phyloP scores from a whole-genome alignment of 331 rosid species.

The Pyracantha coccinea region DNA sequence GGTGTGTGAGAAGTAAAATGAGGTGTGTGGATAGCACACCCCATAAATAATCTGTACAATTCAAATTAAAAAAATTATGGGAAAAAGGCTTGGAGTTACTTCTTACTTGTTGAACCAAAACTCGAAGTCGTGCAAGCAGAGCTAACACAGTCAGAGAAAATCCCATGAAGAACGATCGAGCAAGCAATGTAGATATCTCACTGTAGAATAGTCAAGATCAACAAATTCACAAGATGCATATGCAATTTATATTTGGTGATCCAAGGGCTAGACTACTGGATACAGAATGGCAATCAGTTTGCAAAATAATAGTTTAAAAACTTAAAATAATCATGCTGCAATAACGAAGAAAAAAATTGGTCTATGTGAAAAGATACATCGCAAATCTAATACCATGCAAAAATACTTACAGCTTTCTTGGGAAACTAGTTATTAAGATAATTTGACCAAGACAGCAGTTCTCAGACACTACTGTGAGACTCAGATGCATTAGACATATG shows the following conservation, averaged over 20 bases:
- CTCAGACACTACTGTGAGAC: not conserved
- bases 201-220: conserved; percentile 57
- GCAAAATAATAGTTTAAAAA: not conserved
- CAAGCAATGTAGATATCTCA: conserved; percentile 70
- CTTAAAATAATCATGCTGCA: not conserved
- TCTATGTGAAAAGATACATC: not conserved
- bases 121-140: conserved; percentile 73
- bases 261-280: not conserved
- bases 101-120: conserved; percentile 85
- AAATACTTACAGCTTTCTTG: not conserved
- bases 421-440: not conserved
- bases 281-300: not conserved
- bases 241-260: not conserved
- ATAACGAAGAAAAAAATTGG: not conserved
- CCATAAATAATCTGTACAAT: not conserved
- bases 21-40: too few relatives aligned
- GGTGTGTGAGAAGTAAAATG: too few relatives aligned
- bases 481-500: not conserved
- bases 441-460: not conserved
- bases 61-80: not conserved
- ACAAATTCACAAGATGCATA: not conserved
- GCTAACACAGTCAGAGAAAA: conserved; percentile 66
- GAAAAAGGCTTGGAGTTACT: conserved; percentile 29
- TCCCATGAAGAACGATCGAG: conserved; percentile 67
- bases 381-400: not conserved